These are phyloP conservation scores for Sphagnum contortum DNA, from an alignment of 225 moss, liverwort and hornwort genomes.

Conservation along the genomic window DNA sequence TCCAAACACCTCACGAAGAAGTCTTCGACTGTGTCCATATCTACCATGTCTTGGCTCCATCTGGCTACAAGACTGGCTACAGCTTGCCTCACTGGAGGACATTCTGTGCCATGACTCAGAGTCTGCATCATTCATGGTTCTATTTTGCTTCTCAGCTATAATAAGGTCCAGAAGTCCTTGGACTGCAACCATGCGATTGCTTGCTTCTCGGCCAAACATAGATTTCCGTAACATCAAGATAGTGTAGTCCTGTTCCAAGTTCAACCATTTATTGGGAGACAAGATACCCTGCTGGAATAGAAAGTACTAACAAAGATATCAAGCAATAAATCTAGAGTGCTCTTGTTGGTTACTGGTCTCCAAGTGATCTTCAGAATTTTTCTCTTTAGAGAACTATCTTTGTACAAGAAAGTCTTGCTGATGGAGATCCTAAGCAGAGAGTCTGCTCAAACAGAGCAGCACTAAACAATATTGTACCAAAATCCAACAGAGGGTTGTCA, in stretches of 20 bases:
- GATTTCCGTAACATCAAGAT: conserved; percentile 78
- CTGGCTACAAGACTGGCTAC: conserved; percentile 77
- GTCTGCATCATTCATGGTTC: conserved; percentile 24
- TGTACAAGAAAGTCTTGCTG: too few relatives aligned
- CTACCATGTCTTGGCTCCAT: conserved; percentile 31
- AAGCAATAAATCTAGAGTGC: too few relatives aligned
- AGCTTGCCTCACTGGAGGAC: conserved; percentile 71
- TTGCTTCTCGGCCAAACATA: conserved; percentile 84
- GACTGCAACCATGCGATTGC: conserved; percentile 65
- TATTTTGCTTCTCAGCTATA: conserved; percentile 59
- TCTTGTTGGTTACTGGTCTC: too few relatives aligned
- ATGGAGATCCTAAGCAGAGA: too few relatives aligned
- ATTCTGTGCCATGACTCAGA: conserved; percentile 45
- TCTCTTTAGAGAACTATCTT: too few relatives aligned
- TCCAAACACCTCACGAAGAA: conserved; percentile 82
- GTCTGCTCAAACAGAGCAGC: too few relatives aligned
- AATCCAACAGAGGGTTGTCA: too few relatives aligned
- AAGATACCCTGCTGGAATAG: too few relatives aligned
- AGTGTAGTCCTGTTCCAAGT: conserved; percentile 62
- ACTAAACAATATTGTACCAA: too few relatives aligned
- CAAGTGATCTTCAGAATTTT: too few relatives aligned
- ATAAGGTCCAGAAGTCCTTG: conserved; percentile 69
- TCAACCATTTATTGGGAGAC: too few relatives aligned
- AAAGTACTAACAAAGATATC: too few relatives aligned
- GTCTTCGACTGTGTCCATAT: conserved; percentile 37